Evolutionary conservation across 148 eudicot species (phyloP).

Genomic region (Vaccinium macrocarpon): DNA sequence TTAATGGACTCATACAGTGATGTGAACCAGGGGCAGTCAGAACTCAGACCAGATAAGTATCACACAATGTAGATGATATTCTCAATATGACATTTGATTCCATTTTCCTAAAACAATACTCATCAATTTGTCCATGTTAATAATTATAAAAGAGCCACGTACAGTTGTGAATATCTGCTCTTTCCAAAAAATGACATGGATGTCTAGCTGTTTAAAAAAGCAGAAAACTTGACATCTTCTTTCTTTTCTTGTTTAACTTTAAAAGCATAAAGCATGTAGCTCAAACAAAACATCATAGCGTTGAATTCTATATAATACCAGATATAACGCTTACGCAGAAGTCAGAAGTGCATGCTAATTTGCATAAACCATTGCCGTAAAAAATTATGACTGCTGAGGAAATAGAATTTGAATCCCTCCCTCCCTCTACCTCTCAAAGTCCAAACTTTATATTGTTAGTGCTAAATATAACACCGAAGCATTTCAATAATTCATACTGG

Average conservation of each 20-base stretch:
- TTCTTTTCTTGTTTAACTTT: not conserved
- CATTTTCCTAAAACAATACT: not conserved
- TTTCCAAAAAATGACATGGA: not conserved
- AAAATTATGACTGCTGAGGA: not conserved
- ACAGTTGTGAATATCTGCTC: not conserved
- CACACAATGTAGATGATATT: not conserved
- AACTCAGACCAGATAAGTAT: not conserved
- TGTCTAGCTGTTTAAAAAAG: not conserved
- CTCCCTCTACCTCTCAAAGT: no score
- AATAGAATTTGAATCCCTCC: not conserved
- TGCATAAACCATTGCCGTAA: not conserved
- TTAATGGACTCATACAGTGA: not conserved
- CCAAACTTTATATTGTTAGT: no score
- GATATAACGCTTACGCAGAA: not conserved
- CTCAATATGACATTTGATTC: not conserved
- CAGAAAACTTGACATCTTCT: not conserved
- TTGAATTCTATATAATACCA: not conserved
- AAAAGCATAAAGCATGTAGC: not conserved
- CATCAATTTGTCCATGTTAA: not conserved
- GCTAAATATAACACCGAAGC: no score
- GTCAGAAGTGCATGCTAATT: not conserved
- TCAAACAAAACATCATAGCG: not conserved
- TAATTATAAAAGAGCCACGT: not conserved
- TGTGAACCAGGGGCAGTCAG: not conserved
- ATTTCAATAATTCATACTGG: no score